phyloP scores from a whole-genome alignment of 73 alveolate genomes.

The Durusdinium trenchii region DNA sequence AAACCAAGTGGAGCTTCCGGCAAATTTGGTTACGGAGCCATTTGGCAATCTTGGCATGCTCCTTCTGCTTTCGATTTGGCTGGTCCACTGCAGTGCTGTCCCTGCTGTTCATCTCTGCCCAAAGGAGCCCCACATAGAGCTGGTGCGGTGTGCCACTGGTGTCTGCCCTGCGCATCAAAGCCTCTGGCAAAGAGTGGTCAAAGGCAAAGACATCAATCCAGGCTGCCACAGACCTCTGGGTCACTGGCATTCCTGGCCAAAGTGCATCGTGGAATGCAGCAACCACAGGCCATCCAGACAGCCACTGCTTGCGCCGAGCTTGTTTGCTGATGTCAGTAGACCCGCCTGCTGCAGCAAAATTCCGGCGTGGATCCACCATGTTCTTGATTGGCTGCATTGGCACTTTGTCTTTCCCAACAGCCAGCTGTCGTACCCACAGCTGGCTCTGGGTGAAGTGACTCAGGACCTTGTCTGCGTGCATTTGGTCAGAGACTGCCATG shows the following conservation, averaged over 20 bases:
- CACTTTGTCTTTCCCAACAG: background rate
- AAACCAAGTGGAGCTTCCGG: background rate
- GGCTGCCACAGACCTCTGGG: background rate
- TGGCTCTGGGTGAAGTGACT: background rate
- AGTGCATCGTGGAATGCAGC: background rate
- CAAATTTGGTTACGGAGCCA: background rate
- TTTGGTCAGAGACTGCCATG: background rate
- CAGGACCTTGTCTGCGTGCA: background rate
- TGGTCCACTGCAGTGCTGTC: background rate
- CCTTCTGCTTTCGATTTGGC: background rate
- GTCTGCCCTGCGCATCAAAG: background rate
- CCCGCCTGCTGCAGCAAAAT: background rate
- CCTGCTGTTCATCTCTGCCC: constrained; percentile 5
- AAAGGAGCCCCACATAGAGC: background rate
- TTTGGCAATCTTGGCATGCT: background rate
- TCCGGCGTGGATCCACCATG: constrained; percentile 11
- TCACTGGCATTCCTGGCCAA: background rate
- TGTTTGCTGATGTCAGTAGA: background rate
- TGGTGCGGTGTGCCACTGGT: background rate
- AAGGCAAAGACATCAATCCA: constrained; percentile 3
- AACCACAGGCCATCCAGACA: background rate
- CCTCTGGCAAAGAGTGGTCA: background rate
- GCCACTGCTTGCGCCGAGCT: constrained; percentile 15
- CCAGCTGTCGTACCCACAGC: background rate
- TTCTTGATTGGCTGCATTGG: background rate